A percentile compares a stretch with the other conserved stretches of the same genome.
Evolutionary conservation across 2,329 filamentous ascomycete genomes (phyloP).

Genomic region (Cladophialophora exuberans): DNA sequence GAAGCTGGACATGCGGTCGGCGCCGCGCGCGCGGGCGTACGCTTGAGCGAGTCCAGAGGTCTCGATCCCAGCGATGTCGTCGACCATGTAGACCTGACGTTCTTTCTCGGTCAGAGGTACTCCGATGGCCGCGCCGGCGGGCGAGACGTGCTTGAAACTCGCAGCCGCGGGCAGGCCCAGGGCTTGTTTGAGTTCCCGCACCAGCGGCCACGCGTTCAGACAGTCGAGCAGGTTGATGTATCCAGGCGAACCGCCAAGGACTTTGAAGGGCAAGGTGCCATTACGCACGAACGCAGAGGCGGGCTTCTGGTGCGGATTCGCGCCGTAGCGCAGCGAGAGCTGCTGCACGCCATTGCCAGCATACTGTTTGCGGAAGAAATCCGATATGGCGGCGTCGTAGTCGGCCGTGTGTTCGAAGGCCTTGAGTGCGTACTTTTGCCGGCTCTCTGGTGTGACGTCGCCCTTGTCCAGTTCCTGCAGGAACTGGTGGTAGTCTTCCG

Average conservation of each 20-base stretch:
- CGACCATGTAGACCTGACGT: constrained; percentile 97
- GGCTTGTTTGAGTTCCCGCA: constrained; percentile 91
- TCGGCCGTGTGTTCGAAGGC: constrained; percentile 98
- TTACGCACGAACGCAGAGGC: constrained; percentile 79
- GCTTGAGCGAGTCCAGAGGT: constrained; percentile 86
- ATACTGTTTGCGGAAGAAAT: constrained; percentile 98
- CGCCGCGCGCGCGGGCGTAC: constrained; percentile 91
- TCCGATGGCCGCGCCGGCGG: constrained; percentile 92
- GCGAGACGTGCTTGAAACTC: constrained; percentile 99
- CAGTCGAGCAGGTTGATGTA: constrained; percentile 98
- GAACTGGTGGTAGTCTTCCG: constrained; percentile 91
- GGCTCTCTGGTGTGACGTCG: constrained; percentile 81
- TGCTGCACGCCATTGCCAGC: constrained; percentile 83
- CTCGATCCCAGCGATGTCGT: constrained; percentile 89
- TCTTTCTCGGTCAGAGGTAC: constrained; percentile 83
- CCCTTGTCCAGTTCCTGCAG: constrained; percentile 85
- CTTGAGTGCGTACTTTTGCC: constrained; percentile 91
- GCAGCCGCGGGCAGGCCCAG: constrained; percentile 88
- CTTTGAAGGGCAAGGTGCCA: constrained; percentile 87
- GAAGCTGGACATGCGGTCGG: constrained; percentile 98
- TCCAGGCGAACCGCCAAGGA: constrained; percentile 83
- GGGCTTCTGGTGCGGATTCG: constrained; percentile 98
- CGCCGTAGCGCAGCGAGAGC: constrained; percentile 85
- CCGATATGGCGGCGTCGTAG: constrained; percentile 91
- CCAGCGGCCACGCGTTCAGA: constrained; percentile 93